Evolutionary conservation across 2,329 filamentous ascomycete genomes (phyloP).

Genomic region (Penicillium sp.): DNA sequence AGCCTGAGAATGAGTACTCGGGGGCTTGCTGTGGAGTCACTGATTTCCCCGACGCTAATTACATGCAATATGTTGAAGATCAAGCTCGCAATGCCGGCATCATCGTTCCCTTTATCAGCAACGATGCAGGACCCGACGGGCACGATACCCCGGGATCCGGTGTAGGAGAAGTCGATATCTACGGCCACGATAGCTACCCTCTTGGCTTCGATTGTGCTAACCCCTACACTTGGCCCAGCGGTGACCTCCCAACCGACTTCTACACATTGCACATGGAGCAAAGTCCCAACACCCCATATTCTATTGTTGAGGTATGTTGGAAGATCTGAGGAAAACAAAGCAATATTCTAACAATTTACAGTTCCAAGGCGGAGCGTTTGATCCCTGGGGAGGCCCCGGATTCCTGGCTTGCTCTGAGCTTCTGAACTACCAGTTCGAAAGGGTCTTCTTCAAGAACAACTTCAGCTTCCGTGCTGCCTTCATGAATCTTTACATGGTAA

Average conservation of each 20-base stretch:
- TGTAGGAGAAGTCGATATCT: slow-evolving; percentile 61
- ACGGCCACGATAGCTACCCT: slow-evolving; percentile 67
- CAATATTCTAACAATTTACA: slow-evolving; percentile 30
- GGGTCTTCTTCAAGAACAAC: slow-evolving; percentile 78
- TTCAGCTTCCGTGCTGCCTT: slow-evolving; percentile 67
- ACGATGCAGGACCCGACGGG: slow-evolving; percentile 65
- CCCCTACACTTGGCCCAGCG: slow-evolving; percentile 61
- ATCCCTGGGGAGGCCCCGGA: slow-evolving; percentile 72
- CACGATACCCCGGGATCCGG: slow-evolving; percentile 66
- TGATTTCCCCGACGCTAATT: slow-evolving; percentile 66
- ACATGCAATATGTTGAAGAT: slow-evolving; percentile 70
- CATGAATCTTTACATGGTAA: slow-evolving; percentile 74
- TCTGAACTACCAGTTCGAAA: slow-evolving; percentile 71
- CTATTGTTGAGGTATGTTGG: slow-evolving; percentile 56
- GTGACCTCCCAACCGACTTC: slow-evolving; percentile 58
- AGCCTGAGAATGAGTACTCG: slow-evolving; percentile 82
- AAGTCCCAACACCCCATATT: slow-evolving; percentile 66
- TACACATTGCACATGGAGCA: slow-evolving; percentile 56
- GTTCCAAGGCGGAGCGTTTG: slow-evolving; percentile 72
- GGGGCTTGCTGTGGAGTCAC: slow-evolving; percentile 46
- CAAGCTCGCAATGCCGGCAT: slow-evolving; percentile 69
- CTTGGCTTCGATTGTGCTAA: slow-evolving; percentile 51
- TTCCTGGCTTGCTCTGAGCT: slow-evolving; percentile 67
- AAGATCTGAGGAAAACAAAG: not conserved
- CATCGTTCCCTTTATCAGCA: slow-evolving; percentile 72